Base-by-base conservation (phyloP, 108 stramenopile species). In the Cylindrotheca closterium region DNA sequence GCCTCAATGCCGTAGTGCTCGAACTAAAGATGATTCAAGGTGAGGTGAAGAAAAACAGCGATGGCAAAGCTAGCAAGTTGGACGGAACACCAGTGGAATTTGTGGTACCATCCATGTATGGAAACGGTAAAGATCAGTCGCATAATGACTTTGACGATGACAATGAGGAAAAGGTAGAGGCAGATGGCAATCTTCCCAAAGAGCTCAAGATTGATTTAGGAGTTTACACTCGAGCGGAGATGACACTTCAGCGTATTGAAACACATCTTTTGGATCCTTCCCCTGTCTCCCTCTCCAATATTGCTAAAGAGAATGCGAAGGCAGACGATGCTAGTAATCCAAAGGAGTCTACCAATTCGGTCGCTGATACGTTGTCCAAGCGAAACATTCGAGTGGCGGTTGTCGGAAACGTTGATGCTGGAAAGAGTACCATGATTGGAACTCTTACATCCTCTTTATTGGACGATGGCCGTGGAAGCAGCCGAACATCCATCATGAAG, bases 321-420 rank as follows among this genome's bases (percentile, higher is more conserved):
- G 65, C 61, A 21, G 54, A 68, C 1, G 31, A 53, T 22, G 65
- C 67, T n/a, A 47, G 4, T 58, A 22, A 67, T 69, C 4, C 34
- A 63, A 23, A 34, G 62, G 32, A 63, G 48, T 30, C 54, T 32
- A 72, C 45, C 51, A 48, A 22, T 19, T 76, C 74, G 10, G 73
- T 93, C 19, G 70, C 75, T 23, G 92, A 93, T 59, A 93, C 92
- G 0, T 67, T 93, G 28, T 86, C 88, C 0, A 60, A 82, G 2
- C 73, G 91, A 30, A 97, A 97, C 65, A 75, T 97, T 47, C 91
- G 97, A 17, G 84, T 97, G 10, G 96, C 96, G 25, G 95, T 97
- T 50, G 92, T 99, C 48, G 98, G 98, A n/a, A 99, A 99, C 63
- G 98, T 99, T 18, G 98, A 99, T 65, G 88, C 93, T 8, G 97